Evolutionary conservation across 2,329 filamentous ascomycete genomes (phyloP).

Genomic region (Pseudovirgaria hyperparasitica): DNA sequence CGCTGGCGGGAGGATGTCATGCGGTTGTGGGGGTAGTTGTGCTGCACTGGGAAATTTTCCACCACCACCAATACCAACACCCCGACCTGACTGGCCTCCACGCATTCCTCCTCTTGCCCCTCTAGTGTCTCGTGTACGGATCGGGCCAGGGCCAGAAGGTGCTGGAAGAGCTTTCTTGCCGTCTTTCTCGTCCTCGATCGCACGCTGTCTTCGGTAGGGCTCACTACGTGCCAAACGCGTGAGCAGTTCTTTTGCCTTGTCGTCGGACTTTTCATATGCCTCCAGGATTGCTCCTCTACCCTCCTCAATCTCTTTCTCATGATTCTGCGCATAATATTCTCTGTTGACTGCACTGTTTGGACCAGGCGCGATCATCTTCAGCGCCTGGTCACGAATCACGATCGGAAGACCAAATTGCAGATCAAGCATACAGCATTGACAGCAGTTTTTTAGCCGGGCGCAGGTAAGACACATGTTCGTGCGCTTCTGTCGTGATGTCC

Average conservation of each 20-base stretch:
- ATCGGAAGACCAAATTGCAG: slow-evolving; percentile 91
- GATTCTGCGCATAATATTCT: slow-evolving; percentile 95
- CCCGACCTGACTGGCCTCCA: slow-evolving; percentile 31
- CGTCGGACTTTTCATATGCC: slow-evolving; percentile 92
- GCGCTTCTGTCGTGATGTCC: slow-evolving; percentile 80
- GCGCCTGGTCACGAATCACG: slow-evolving; percentile 83
- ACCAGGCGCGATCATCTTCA: slow-evolving; percentile 95
- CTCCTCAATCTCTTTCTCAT: slow-evolving; percentile 90
- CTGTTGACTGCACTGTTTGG: slow-evolving; percentile 87
- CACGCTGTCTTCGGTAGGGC: slow-evolving; percentile 84
- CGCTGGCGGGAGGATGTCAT: slow-evolving; percentile 73
- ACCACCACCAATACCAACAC: slow-evolving; percentile 30
- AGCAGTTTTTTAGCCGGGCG: slow-evolving; percentile 95
- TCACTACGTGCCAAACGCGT: slow-evolving; percentile 79
- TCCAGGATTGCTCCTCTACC: slow-evolving; percentile 67
- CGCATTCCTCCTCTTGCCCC: slow-evolving; percentile 26
- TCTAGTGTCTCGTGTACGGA: slow-evolving; percentile 56
- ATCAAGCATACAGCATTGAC: slow-evolving; percentile 97
- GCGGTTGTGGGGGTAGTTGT: slow-evolving; percentile 64
- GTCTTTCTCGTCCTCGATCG: slow-evolving; percentile 31
- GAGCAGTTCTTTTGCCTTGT: slow-evolving; percentile 84
- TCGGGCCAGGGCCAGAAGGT: slow-evolving; percentile 48
- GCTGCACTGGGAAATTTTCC: slow-evolving; percentile 54
- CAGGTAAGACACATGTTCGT: slow-evolving; percentile 96
- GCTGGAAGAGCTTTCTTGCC: slow-evolving; percentile 31